phyloP scores from a whole-genome alignment of 192 early-diverging fungal species.

The Coemansia sp. region DNA sequence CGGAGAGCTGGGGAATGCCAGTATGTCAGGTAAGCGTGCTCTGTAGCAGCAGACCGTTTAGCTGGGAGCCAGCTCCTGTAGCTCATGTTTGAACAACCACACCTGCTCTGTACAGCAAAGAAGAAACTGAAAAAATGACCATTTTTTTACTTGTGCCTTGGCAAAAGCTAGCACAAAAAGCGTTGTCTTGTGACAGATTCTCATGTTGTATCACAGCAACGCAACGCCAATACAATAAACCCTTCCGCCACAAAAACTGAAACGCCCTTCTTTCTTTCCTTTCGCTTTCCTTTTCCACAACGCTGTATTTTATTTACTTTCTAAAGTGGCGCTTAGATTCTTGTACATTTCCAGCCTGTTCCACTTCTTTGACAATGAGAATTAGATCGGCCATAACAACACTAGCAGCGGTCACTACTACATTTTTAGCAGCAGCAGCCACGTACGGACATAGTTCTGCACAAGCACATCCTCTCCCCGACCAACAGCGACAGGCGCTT shows the following conservation, averaged over 20 bases:
- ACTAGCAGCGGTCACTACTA: conserved; percentile 18
- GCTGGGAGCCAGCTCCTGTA: too few species aligned
- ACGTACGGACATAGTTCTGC: conserved; percentile 13
- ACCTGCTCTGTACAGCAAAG: background rate
- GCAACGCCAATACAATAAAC: background rate
- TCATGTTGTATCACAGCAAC: background rate
- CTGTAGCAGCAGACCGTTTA: too few species aligned
- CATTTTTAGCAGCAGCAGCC: conserved; percentile 10
- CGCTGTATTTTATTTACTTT: background rate
- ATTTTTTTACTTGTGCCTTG: too few species aligned
- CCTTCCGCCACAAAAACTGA: background rate
- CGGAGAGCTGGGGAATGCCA: too few species aligned
- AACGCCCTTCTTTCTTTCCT: conserved; percentile 8
- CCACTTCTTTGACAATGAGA: conserved; percentile 10
- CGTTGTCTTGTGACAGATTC: background rate
- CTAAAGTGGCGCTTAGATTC: background rate
- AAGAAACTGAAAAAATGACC: background rate
- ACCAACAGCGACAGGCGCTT: conserved; percentile 27
- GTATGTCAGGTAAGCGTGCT: too few species aligned
- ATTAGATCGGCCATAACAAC: conserved; percentile 11
- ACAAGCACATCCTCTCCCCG: conserved; percentile 17
- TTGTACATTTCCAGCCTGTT: background rate
- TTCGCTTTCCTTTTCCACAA: background rate
- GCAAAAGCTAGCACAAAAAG: too few species aligned
- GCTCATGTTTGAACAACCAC: too few species aligned